These are phyloP conservation scores for Trametes sanguinea DNA, from an alignment of 768 basidiomycete species.

Conservation along the genomic window DNA sequence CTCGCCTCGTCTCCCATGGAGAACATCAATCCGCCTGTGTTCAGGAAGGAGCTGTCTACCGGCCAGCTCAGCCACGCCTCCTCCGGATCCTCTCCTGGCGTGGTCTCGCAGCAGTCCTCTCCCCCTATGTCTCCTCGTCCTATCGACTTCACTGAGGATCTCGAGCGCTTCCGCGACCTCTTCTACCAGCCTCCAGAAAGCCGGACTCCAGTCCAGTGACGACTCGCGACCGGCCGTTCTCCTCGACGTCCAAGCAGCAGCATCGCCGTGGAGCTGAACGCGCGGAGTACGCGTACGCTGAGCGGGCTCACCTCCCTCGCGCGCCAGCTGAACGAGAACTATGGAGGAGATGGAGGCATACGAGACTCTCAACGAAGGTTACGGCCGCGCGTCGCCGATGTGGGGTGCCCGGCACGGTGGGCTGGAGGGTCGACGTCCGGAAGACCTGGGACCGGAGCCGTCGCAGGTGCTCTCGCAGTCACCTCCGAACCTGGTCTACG, in stretches of 20 bases:
- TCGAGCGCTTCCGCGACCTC: constrained; percentile 73
- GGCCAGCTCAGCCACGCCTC: constrained; percentile 21
- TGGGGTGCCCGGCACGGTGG: constrained; percentile 25
- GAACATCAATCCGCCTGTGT: constrained; percentile 28
- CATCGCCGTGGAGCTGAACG: constrained; percentile 34
- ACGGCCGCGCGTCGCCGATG: constrained; percentile 14
- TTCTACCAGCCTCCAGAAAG: constrained; percentile 57
- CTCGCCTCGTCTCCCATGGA: constrained; percentile 32
- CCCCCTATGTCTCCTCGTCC: constrained; percentile 51
- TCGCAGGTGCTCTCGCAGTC: constrained; percentile 25
- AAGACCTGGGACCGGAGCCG: constrained; percentile 19
- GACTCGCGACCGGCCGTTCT: constrained; percentile 20
- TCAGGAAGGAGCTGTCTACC: constrained; percentile 22
- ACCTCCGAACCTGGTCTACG: constrained; percentile 16
- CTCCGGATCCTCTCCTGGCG: constrained; percentile 30
- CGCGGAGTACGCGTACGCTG: constrained; percentile 31
- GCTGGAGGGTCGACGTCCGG: constrained; percentile 23
- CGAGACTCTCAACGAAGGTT: constrained; percentile 23
- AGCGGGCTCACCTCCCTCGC: constrained; percentile 43
- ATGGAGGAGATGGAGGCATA: constrained; percentile 33
- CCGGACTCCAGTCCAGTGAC: constrained; percentile 11
- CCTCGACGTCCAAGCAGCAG: constrained; percentile 29
- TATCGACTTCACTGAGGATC: constrained; percentile 61
- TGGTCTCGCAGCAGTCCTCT: constrained; percentile 37
- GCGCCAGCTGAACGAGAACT: constrained; percentile 43